Evolutionary conservation across 306 rosid species (phyloP).

Genomic region (Coriaria nepalensis): DNA sequence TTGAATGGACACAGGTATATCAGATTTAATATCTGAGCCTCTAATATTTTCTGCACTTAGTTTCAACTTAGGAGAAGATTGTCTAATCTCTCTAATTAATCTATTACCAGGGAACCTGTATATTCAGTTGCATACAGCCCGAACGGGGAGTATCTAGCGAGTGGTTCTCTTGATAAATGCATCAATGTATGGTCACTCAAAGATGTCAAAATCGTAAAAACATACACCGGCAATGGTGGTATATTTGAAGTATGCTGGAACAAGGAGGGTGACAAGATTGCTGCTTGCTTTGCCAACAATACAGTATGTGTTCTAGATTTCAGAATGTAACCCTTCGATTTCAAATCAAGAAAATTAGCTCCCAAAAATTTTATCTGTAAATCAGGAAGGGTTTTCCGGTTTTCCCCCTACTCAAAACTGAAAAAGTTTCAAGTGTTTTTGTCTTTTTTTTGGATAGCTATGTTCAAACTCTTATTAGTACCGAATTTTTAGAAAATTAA

Average conservation of each 20-base stretch:
- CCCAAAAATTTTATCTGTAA: no score
- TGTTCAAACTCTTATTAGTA: no score
- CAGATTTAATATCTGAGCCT: not conserved
- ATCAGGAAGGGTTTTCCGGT: no score
- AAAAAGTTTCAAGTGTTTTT: no score
- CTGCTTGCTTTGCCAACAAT: conserved; percentile 87
- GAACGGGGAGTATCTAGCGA: conserved; percentile 77
- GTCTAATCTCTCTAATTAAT: not conserved
- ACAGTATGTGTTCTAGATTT: conserved; percentile 62
- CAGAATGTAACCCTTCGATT: conserved; percentile 24
- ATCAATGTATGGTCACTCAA: conserved; percentile 85
- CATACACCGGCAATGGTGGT: conserved; percentile 80
- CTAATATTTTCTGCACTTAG: not conserved
- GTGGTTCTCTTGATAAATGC: conserved; percentile 82
- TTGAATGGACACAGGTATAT: conserved; percentile 80
- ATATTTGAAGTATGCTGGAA: conserved; percentile 93
- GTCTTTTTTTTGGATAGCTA: no score
- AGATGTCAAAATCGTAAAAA: conserved; percentile 76
- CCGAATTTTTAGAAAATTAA: no score
- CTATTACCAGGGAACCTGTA: conserved; percentile 41
- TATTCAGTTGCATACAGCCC: conserved; percentile 95
- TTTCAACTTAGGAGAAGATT: not conserved
- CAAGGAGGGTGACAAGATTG: conserved; percentile 81
- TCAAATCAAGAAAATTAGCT: not conserved
- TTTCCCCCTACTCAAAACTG: no score